Evolutionary conservation across 805 yeast species (phyloP).

Genomic region (Cyberlindnera bimundalis): DNA sequence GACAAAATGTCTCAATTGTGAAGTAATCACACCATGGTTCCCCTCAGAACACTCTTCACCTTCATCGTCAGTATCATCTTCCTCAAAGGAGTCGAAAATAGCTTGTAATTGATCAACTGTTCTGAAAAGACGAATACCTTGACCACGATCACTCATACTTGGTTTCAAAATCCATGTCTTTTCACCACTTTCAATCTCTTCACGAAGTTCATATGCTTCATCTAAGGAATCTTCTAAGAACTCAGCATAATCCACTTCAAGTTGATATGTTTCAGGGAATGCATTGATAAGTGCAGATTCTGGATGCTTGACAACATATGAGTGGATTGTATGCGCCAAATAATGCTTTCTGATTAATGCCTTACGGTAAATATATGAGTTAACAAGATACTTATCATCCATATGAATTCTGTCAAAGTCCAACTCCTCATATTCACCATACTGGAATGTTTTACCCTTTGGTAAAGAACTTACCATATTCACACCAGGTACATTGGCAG

Average conservation of each 20-base stretch:
- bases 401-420: slow-evolving; percentile 63
- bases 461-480: slow-evolving; percentile 18
- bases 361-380: slow-evolving; percentile 84
- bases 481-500: slow-evolving; percentile 32
- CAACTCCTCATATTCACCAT: slow-evolving; percentile 85
- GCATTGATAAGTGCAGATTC: slow-evolving; percentile 53
- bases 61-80: slow-evolving; percentile 59
- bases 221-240: slow-evolving; percentile 91
- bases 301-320: slow-evolving; percentile 73
- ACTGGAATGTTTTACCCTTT: slow-evolving; percentile 54
- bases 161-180: slow-evolving; percentile 91
- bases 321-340: slow-evolving; percentile 77
- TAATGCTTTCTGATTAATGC: slow-evolving; percentile 90
- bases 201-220: slow-evolving; percentile 84
- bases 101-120: slow-evolving; percentile 76
- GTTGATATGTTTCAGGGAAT: slow-evolving; percentile 70
- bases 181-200: slow-evolving; percentile 60
- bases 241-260: slow-evolving; percentile 94
- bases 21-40: slow-evolving; percentile 68
- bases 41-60: slow-evolving; percentile 44
- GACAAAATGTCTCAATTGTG: slow-evolving; percentile 87
- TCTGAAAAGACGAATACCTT: slow-evolving; percentile 83
- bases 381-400: slow-evolving; percentile 52
- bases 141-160: slow-evolving; percentile 95
- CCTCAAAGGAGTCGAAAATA: slow-evolving; percentile 85